A percentile compares a stretch with the other conserved stretches of the same genome.
phyloP scores from a whole-genome alignment of 768 basidiomycete species.

The Xanthoconium purpureum region DNA sequence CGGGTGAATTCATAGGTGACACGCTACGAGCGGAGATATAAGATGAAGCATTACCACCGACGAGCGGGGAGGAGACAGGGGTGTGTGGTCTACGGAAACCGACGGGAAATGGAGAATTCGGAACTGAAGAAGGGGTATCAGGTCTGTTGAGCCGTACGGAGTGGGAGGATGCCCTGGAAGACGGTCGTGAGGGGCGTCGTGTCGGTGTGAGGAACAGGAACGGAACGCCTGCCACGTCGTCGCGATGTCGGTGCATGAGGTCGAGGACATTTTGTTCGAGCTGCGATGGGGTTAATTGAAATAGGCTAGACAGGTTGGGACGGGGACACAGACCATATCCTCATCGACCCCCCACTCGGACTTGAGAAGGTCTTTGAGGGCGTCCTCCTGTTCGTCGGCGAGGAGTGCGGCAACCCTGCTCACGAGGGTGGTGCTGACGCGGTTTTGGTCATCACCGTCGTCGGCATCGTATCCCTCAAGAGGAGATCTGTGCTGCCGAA shows the following conservation, averaged over 20 bases:
- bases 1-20: constrained; percentile 65
- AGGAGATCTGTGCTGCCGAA: constrained; percentile 64
- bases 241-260: constrained; percentile 92
- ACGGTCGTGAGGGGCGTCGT: constrained; percentile 75
- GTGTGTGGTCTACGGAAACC: constrained; percentile 80
- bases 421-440: constrained; percentile 62
- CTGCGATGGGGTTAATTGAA: constrained; percentile 36
- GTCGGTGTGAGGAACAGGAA: constrained; percentile 82
- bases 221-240: constrained; percentile 79
- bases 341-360: constrained; percentile 66
- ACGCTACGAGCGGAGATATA: constrained; percentile 55
- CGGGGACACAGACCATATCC: constrained; percentile 51
- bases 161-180: constrained; percentile 73
- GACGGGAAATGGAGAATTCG: constrained; percentile 71
- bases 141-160: constrained; percentile 67
- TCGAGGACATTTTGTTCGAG: constrained; percentile 88
- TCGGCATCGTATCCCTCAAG: constrained; percentile 56
- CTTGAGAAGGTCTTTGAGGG: constrained; percentile 73
- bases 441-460: constrained; percentile 50
- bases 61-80: constrained; percentile 72
- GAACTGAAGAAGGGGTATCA: constrained; percentile 73
- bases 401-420: constrained; percentile 68
- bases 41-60: constrained; percentile 49
- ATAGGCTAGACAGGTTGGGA: constrained; percentile 13
- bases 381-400: constrained; percentile 82